A percentile compares a stretch with the other conserved stretches of the same genome.
Evolutionary conservation across 306 rosid genomes (phyloP).

Genomic region (Alnus rubra): DNA sequence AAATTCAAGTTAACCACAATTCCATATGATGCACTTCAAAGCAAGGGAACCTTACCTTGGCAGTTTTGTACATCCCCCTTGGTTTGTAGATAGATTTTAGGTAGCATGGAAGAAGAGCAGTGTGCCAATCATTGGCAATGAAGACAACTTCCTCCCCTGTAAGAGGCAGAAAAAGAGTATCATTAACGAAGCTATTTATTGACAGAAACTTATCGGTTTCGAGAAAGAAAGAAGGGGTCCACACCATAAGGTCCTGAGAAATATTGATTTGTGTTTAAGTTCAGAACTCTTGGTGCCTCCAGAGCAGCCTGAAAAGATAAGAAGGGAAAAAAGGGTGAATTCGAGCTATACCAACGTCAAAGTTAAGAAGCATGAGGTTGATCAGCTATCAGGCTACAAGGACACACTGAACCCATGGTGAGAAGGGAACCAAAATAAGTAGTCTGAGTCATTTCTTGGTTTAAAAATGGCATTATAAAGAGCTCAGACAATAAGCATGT

Average conservation of each 20-base stretch:
- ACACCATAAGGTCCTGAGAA: constrained; percentile 81
- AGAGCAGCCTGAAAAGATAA: constrained; percentile 63
- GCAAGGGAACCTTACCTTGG: constrained; percentile 45
- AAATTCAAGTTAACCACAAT: background rate
- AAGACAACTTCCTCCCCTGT: constrained; percentile 80
- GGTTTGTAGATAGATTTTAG: constrained; percentile 56
- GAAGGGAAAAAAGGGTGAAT: constrained; percentile 4
- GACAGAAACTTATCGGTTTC: background rate
- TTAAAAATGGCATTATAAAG: background rate
- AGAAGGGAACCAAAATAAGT: background rate
- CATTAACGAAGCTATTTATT: constrained; percentile 4
- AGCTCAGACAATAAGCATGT: background rate
- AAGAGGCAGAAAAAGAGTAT: constrained; percentile 11
- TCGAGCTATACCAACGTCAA: background rate
- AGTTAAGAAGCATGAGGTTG: constrained; percentile 18
- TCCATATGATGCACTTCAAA: background rate
- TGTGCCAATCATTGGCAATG: constrained; percentile 86
- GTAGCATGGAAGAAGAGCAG: constrained; percentile 77
- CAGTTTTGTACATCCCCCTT: constrained; percentile 51
- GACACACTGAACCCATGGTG: background rate
- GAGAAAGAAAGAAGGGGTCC: background rate
- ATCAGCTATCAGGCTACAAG: background rate
- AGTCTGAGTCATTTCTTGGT: background rate
- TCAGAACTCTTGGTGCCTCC: constrained; percentile 78
- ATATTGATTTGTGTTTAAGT: constrained; percentile 47